Conservation (phyloP, 768 basidiomycete genomes). For the Podaxis mareebaensis region DNA sequence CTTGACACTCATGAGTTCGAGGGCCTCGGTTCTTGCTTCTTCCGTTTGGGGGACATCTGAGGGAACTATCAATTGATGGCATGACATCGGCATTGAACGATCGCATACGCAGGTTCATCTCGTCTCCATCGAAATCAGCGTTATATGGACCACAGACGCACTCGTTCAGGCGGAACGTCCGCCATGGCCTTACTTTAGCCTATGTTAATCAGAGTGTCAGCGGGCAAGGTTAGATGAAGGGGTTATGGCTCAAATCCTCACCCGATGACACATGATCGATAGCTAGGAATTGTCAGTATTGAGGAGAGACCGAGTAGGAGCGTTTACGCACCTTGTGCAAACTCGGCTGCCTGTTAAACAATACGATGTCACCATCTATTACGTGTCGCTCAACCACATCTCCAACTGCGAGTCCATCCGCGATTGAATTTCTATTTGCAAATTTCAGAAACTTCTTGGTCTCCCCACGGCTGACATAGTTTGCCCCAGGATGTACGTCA, state of each 20-base stretch:
- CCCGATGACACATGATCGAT: constrained; percentile 98
- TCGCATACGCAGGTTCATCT: constrained; percentile 95
- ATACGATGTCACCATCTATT: constrained; percentile 90
- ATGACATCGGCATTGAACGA: background rate
- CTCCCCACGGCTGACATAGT: constrained; percentile 83
- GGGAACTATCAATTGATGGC: background rate
- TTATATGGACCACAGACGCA: constrained; percentile 99
- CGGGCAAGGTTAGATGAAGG: background rate
- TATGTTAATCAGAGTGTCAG: constrained; percentile 23
- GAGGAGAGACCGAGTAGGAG: background rate
- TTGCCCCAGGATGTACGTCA: constrained; percentile 93
- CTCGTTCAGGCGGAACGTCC: constrained; percentile 95
- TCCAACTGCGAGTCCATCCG: constrained; percentile 80
- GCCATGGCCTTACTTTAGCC: constrained; percentile 95
- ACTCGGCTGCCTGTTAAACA: constrained; percentile 99
- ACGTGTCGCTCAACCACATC: constrained; percentile 96
- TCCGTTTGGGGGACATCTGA: constrained; percentile 98
- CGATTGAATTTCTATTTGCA: constrained; percentile 77
- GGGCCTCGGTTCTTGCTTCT: constrained; percentile 94
- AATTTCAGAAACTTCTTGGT: constrained; percentile 91
- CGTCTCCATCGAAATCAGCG: constrained; percentile 99
- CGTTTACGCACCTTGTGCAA: constrained; percentile 74
- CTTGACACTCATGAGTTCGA: constrained; percentile 96
- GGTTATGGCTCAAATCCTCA: constrained; percentile 31
- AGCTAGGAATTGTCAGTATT: constrained; percentile 46